phyloP scores from a whole-genome alignment of 1,284 basidiomycete genomes.

The Ustilago vetiveriae region DNA sequence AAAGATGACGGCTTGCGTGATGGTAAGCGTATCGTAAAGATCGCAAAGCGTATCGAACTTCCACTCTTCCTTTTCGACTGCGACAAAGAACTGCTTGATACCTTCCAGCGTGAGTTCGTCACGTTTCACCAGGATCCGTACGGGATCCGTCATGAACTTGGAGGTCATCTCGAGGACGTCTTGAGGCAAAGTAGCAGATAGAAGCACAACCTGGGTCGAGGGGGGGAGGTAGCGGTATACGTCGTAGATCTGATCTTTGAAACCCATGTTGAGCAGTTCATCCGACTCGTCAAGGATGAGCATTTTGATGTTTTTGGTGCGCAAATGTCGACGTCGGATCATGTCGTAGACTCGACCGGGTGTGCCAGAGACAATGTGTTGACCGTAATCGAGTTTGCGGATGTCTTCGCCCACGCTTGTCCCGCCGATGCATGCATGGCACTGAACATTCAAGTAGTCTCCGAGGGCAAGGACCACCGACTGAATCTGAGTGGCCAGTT shows the following conservation, averaged over 20 bases:
- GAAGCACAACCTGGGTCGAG: conserved; percentile 94
- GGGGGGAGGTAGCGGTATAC: conserved; percentile 98
- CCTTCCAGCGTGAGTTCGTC: conserved; percentile 99
- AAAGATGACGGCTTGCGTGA: conserved; percentile 99
- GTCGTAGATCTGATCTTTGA: conserved; percentile 99
- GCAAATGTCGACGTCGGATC: conserved; percentile 92
- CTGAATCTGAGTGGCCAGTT: conserved; percentile 84
- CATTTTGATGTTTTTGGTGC: conserved; percentile 99
- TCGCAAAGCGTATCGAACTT: conserved; percentile 99
- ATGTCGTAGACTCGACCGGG: conserved; percentile 99
- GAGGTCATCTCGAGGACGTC: conserved; percentile 99
- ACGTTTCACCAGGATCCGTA: conserved; percentile 98
- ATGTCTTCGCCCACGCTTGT: conserved; percentile 98
- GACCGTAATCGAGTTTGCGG: conserved; percentile 95
- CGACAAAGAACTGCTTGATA: conserved; percentile 99
- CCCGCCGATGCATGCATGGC: conserved; percentile 98
- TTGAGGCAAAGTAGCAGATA: conserved; percentile 94
- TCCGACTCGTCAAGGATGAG: conserved; percentile 98
- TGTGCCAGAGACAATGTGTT: conserved; percentile 96
- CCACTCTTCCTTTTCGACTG: conserved; percentile 99
- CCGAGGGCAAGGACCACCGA: conserved; percentile 96
- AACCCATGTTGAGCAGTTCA: conserved; percentile 95
- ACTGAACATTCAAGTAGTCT: conserved; percentile 99
- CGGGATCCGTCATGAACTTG: conserved; percentile 99
- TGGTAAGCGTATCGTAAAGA: conserved; percentile 94